A percentile compares a stretch with the other conserved stretches of the same genome.
Evolutionary conservation across 2,329 filamentous ascomycete species (phyloP).

Genomic region (Lachnellula subtilissima): DNA sequence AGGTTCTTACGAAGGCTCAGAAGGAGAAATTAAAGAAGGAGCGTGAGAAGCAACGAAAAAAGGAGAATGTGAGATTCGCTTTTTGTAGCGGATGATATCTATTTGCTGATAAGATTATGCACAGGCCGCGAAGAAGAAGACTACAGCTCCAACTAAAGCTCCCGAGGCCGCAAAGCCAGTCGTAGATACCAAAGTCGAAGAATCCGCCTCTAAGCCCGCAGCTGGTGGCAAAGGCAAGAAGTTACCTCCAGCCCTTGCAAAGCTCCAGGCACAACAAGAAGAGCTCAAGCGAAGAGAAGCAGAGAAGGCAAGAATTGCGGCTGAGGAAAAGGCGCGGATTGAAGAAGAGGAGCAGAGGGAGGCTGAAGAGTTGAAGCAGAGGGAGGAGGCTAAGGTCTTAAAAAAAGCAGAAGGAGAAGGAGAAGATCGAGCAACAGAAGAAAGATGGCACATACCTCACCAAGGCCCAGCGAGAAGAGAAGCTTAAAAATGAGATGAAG

Average conservation of each 20-base stretch:
- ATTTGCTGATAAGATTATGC: slow-evolving; percentile 7
- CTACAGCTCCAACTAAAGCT: slow-evolving; percentile 48
- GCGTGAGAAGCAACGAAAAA: slow-evolving; percentile 96
- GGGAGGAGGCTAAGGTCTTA: slow-evolving; percentile 66
- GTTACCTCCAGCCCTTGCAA: slow-evolving; percentile 66
- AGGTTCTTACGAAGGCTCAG: slow-evolving; percentile 91
- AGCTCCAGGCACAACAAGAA: slow-evolving; percentile 79
- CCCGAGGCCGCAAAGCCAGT: slow-evolving; percentile 51
- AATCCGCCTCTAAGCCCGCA: slow-evolving; percentile 38
- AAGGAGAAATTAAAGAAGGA: slow-evolving; percentile 99
- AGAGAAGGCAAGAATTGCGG: slow-evolving; percentile 51
- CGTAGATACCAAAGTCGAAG: slow-evolving; percentile 44
- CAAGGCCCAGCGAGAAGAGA: slow-evolving; percentile 79
- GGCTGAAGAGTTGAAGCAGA: slow-evolving; percentile 64
- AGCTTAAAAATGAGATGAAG: slow-evolving; percentile 72
- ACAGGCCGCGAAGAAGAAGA: slow-evolving; percentile 82
- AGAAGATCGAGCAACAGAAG: slow-evolving; percentile 81
- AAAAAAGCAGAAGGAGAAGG: slow-evolving; percentile 87
- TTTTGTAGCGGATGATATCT: not conserved
- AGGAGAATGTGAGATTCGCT: slow-evolving; percentile 70
- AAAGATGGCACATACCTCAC: slow-evolving; percentile 83
- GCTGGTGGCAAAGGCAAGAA: slow-evolving; percentile 81
- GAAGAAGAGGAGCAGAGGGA: slow-evolving; percentile 61
- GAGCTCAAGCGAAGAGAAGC: slow-evolving; percentile 63
- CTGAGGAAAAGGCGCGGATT: slow-evolving; percentile 60